Base-by-base conservation (phyloP, 2,329 filamentous ascomycete species). In the Xylariaceae sp. region DNA sequence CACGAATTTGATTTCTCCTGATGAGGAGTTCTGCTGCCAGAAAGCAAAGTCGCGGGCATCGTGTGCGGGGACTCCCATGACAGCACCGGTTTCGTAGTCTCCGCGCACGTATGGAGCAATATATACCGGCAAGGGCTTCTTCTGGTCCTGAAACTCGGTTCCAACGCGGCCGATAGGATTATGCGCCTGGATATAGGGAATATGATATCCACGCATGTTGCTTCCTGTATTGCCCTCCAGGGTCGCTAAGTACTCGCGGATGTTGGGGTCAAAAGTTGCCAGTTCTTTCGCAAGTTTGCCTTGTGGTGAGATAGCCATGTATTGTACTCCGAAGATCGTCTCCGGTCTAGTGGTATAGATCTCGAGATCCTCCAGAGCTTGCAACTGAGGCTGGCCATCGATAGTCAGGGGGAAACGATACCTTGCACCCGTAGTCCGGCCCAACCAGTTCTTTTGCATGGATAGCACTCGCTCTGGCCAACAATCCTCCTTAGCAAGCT, bases 21-120 rank as follows among this genome's bases (percentile, higher is more conserved):
- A 77, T 4, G 79, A 77, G 35, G 82, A 78, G 64, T 95, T 90
- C 59, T 86, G 78, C 66, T 81, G 85, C 88, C 90, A 96, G 71
- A 96, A 96, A 1, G 83, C 82, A 73, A 89, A 80, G 67, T 96
- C 92, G 55, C 90, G 82, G 3, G 80, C 71, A 72, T 96, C 92
- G 69, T 96, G 92, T 1, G 87, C 92, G 0, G 92, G 92, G 6
- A 96, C 92, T 49, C 92, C 92, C 91, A 96, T 96, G 1, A 96
- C 88, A 8, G 91, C 91, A 1, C 91, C 91, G 65, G 92, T 88
- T 13, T 91, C 90, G 66, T 95, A 94, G 69, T 92, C 89, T 30
- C 88, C 88, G 4, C 95, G 78, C 9, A 96, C 92, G 70, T 96
- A 96, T 0, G 90, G 87, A 8, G 92, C 90, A 18, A 90, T 88